Conservation (phyloP, 1,284 basidiomycete genomes). For the Ustilago sp. region DNA sequence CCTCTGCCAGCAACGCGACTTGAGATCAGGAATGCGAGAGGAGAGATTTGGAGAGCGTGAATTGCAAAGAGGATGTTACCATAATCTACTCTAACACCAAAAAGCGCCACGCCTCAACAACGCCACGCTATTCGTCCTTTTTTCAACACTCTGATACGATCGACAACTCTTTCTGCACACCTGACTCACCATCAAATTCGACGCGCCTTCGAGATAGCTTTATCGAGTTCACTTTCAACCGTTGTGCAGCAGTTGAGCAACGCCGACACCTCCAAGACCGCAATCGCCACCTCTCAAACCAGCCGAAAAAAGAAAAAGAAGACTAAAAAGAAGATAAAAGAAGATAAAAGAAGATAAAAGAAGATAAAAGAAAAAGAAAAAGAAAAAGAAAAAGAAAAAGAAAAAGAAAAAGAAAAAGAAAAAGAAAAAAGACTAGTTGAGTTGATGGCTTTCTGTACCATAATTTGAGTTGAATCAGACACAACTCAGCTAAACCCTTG, state of each 20-base stretch:
- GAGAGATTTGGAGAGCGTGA: background rate
- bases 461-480: background rate
- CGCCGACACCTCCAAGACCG: background rate
- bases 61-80: background rate
- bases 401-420: background rate
- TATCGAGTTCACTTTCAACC: background rate
- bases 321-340: no score
- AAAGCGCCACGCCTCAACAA: background rate
- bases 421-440: background rate
- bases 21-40: background rate
- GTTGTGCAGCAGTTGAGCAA: background rate
- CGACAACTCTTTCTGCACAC: background rate
- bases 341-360: no score
- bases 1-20: background rate
- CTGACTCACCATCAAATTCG: background rate
- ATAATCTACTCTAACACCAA: background rate
- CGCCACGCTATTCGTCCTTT: conserved; percentile 1
- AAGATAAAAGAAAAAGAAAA: no score
- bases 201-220: background rate
- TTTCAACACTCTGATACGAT: background rate
- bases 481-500: background rate
- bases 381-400: no score
- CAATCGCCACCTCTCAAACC: conserved; percentile 1
- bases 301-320: background rate
- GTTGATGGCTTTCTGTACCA: background rate